Base-by-base conservation (phyloP, 2,329 filamentous ascomycete genomes). In the Ceratocystis cubensis region DNA sequence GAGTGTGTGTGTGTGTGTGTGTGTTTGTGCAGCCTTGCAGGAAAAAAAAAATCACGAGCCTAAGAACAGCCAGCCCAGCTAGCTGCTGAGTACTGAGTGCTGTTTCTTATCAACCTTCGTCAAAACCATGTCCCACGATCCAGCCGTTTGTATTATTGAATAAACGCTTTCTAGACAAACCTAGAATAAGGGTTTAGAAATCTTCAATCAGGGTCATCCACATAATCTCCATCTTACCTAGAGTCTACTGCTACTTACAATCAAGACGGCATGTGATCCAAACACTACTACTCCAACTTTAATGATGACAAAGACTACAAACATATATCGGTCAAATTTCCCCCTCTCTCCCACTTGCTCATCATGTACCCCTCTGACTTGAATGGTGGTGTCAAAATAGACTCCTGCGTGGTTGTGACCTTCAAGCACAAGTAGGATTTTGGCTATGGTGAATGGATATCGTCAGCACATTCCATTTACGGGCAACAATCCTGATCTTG, bases 401-500 rank as follows among this genome's bases (percentile, higher is more conserved):
- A 28, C 53, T 5, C 53, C 20, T 57, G 3, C 28, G 8, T 17
- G 22, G 28, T 6, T 57, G 53, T 20, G 53, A 57, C 53, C 22
- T 30, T 25, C n/a, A 33, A 17, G 17, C 25, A 28, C 53, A 17
- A 17, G 53, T 33, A 57, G 53, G 53, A 30, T 57, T 57, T 33
- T 33, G 53, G 53, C 53, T 57, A 33, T 33, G 10, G 53, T 57
- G 53, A 28, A 57, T n/a, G 8, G 10, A 57, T 57, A 33, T 57
- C 22, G 53, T 33, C 53, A 57, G 53, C 53, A 57, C 53, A 57
- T 67, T 64, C 65, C 65, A 64, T 63, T 64, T 64, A 53, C 61
- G 53, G 65, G 65, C 65, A 67, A 67, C 65, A 67, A 67, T 67
- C 65, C 65, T 61, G 20, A 45, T 17, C 6, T 41, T 41, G 37